A percentile compares a stretch with the other conserved stretches of the same genome.
phyloP scores from a whole-genome alignment of 495 filamentous ascomycete genomes.

The Penicillium odoratum region DNA sequence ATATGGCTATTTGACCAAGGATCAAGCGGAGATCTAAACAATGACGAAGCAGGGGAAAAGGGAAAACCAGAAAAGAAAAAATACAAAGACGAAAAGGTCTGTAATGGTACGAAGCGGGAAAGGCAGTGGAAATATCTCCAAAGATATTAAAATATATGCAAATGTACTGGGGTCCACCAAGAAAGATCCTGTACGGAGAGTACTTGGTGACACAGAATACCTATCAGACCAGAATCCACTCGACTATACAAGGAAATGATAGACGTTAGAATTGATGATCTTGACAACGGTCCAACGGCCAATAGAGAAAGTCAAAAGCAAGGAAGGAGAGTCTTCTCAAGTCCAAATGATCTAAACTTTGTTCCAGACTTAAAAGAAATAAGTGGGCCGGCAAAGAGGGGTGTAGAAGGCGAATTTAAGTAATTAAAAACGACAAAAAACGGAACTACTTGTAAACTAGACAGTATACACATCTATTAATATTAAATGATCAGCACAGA shows the following conservation, averaged over 20 bases:
- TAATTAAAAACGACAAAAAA: background rate
- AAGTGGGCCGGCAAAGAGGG: constrained; percentile 3
- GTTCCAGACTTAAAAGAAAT: background rate
- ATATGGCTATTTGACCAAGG: constrained; percentile 4
- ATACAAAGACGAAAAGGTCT: constrained; percentile 1
- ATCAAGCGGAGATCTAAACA: constrained; percentile 22
- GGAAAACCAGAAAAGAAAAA: constrained; percentile 1
- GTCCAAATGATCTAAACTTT: constrained; percentile 3
- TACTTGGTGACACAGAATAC: background rate
- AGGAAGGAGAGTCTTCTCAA: background rate
- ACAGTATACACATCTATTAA: too few relatives aligned
- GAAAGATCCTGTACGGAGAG: too few relatives aligned
- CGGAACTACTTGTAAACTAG: too few relatives aligned
- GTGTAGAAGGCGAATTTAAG: background rate
- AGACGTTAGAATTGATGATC: constrained; percentile 12
- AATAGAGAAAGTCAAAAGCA: background rate
- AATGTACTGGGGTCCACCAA: constrained; percentile 24
- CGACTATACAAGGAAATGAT: constrained; percentile 4
- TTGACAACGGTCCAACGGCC: constrained; percentile 22
- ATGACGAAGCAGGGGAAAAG: constrained; percentile 12
- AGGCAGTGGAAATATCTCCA: background rate
- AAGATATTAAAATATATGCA: background rate
- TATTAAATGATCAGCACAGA: constrained; percentile 1
- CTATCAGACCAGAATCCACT: background rate
- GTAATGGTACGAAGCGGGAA: background rate